Percentiles rank a stretch among this genome's conserved stretches.
phyloP scores from a whole-genome alignment of 176 grass and related monocot species.

The Melocanna baccifera region DNA sequence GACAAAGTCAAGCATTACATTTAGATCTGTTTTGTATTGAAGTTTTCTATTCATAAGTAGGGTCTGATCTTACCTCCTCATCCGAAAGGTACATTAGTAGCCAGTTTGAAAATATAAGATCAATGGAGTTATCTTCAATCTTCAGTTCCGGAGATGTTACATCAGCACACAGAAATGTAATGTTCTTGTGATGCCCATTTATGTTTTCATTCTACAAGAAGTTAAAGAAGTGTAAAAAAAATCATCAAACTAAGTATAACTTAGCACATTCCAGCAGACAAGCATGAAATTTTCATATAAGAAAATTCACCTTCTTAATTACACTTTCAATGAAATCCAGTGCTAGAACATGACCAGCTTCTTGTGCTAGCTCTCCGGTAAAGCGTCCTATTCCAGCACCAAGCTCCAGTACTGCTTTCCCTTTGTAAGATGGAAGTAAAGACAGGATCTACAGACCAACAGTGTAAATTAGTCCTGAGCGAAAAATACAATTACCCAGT shows the following conservation, averaged over 20 bases:
- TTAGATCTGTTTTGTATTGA: not conserved
- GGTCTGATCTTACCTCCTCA: conserved; percentile 61
- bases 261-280: not conserved
- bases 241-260: not conserved
- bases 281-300: not conserved
- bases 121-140: conserved; percentile 74
- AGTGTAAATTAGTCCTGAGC: not conserved
- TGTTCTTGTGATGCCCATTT: conserved; percentile 82
- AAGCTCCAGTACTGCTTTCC: conserved; percentile 80
- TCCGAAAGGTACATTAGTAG: conserved; percentile 95
- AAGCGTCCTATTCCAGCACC: conserved; percentile 94
- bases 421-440: conserved; percentile 75
- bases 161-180: conserved; percentile 84
- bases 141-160: conserved; percentile 69
- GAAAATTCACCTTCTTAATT: conserved; percentile 78
- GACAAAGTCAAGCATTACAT: not conserved
- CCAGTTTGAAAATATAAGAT: conserved; percentile 98
- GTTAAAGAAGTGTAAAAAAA: not conserved
- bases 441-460: conserved; percentile 60
- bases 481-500: not conserved
- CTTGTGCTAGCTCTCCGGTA: conserved; percentile 87
- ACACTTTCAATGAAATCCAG: conserved; percentile 97
- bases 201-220: conserved; percentile 80
- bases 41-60: not conserved
- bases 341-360: conserved; percentile 77